phyloP scores from a whole-genome alignment of 495 filamentous ascomycete genomes.

The Ascobolus immersus region DNA sequence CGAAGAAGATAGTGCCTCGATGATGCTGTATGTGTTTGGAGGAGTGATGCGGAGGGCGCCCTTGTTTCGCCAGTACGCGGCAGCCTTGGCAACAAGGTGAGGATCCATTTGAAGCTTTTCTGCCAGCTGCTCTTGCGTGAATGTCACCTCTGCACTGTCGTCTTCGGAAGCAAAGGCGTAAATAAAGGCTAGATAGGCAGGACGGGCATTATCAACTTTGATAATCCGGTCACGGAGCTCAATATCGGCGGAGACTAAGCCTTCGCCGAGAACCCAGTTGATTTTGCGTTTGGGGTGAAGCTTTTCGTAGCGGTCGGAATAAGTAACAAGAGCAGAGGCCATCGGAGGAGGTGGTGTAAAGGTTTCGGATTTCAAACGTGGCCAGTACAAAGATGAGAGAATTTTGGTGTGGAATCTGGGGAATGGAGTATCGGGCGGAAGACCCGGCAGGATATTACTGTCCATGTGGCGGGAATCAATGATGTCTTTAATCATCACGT shows the following conservation, averaged over 20 bases:
- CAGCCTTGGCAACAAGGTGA: conserved; percentile 37
- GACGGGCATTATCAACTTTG: background rate
- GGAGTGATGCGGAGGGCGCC: background rate
- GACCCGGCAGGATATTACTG: conserved; percentile 32
- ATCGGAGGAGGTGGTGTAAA: conserved; percentile 20
- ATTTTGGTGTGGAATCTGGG: conserved; percentile 59
- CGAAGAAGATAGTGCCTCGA: conserved; percentile 31
- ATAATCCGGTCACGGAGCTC: too few species aligned
- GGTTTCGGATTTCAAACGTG: conserved; percentile 46
- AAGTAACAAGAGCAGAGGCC: too few species aligned
- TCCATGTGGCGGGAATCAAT: conserved; percentile 57
- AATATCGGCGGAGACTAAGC: too few species aligned
- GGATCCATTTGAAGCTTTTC: too few species aligned
- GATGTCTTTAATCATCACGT: conserved; percentile 95
- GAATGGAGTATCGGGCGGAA: too few species aligned
- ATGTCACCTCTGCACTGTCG: too few species aligned
- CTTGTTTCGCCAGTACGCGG: conserved; percentile 29
- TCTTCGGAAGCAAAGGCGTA: too few species aligned
- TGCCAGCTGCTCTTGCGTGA: too few species aligned
- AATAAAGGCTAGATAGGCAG: too few species aligned
- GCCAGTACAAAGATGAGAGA: conserved; percentile 86
- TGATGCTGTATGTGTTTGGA: background rate
- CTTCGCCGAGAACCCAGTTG: too few species aligned
- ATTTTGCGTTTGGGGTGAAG: too few species aligned
- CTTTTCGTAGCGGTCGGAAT: background rate